Conservation (phyloP, 306 rosid species). For the Medicago arabica region DNA sequence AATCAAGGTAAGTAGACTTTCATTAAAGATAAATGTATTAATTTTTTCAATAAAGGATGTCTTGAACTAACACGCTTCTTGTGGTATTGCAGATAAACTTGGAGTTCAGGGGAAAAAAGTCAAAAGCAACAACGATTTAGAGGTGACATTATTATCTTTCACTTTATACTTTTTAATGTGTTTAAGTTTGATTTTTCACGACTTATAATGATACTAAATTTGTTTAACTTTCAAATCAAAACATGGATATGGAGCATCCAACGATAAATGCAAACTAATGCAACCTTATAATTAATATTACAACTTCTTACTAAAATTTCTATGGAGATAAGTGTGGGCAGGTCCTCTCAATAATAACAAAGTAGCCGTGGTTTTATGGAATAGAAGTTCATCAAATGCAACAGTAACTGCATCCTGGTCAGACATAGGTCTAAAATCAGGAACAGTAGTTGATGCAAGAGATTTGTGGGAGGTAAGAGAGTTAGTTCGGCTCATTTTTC, state of each 20-base stretch:
- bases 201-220: neutral
- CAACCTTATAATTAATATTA: neutral
- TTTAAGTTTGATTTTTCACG: neutral
- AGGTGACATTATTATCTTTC: slow-evolving; percentile 42
- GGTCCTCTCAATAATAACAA: slow-evolving; percentile 58
- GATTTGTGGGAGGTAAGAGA: slow-evolving; percentile 65
- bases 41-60: neutral
- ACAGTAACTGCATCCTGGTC: slow-evolving; percentile 60
- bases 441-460: slow-evolving; percentile 53
- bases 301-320: neutral
- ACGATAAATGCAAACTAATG: neutral
- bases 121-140: slow-evolving; percentile 45
- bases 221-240: slow-evolving; percentile 9
- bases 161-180: neutral
- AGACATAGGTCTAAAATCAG: slow-evolving; percentile 55
- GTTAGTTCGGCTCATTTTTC: neutral
- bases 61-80: too few species aligned
- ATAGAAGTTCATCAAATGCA: slow-evolving; percentile 61
- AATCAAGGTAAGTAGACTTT: slow-evolving; percentile 54
- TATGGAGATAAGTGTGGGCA: slow-evolving; percentile 64
- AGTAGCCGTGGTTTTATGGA: slow-evolving; percentile 66
- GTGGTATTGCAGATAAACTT: slow-evolving; percentile 46
- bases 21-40: neutral
- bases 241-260: neutral
- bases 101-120: slow-evolving; percentile 75